These are phyloP conservation scores for Hura crepitans DNA, from an alignment of 441 rosid species.

Conservation along the genomic window DNA sequence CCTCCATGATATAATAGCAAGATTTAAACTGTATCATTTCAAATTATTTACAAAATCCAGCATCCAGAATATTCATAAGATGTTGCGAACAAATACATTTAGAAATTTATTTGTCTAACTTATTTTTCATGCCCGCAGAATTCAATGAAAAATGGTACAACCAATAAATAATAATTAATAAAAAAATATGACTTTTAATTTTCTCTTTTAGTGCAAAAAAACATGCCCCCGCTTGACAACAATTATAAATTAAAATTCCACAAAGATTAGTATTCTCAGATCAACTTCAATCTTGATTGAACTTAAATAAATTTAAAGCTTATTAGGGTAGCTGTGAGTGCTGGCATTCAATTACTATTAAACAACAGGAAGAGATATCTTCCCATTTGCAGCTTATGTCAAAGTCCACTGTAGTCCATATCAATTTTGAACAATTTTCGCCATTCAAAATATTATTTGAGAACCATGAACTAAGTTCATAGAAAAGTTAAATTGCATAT, in stretches of 20 bases:
- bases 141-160: neutral
- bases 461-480: neutral
- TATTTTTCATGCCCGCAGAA: neutral
- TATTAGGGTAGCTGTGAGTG: neutral
- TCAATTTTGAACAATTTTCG: neutral
- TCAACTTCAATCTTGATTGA: neutral
- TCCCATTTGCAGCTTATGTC: conserved; percentile 14
- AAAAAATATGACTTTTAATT: neutral
- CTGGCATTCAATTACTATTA: neutral
- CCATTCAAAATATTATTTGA: neutral
- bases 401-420: conserved; percentile 5
- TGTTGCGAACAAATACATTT: neutral
- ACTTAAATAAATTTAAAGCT: neutral
- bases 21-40: neutral
- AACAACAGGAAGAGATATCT: neutral
- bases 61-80: conserved; percentile 2
- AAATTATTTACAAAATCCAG: neutral
- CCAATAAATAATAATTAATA: neutral
- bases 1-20: neutral
- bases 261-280: neutral
- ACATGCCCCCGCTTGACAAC: neutral
- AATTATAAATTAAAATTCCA: neutral
- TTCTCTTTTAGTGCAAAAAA: neutral
- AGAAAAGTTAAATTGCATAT: conserved; percentile 10
- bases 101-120: neutral